Base-by-base conservation (phyloP, 2,329 filamentous ascomycete genomes). In the Alternaria gansuensis region DNA sequence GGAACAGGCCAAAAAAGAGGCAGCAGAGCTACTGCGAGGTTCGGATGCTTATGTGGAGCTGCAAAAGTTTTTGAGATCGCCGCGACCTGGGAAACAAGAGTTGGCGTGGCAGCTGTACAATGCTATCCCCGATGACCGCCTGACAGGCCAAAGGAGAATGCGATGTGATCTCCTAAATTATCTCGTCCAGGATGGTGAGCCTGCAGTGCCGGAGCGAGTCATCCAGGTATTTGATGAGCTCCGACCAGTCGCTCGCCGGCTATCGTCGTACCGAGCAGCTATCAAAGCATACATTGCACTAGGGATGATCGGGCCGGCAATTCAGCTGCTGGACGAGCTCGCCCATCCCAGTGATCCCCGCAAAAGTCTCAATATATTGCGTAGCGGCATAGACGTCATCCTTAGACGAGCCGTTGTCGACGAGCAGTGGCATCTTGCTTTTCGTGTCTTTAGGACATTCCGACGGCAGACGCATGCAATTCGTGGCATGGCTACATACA, bases 181-280 rank as follows among this genome's bases (percentile, higher is more conserved):
- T 49, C 62, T 79, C 13, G 62, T 52, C 5, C 41, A 55, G 10
- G 61, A 69, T 14, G 58, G 60, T 11, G 51, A 63, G 10, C 45
- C 68, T 3, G 48, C 76, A 24, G 78, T 85, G 66, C 72, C 78
- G 13, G 75, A 77, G 56, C 79, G 82, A 45, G 74, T 78, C 17
- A 74, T 80, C 48, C 61, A 75, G n/a, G 59, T 86, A 8, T 86
- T 86, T 65, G 68, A 80, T 29, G 57, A 63, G 3, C 77, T 85
- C 26, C 67, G 76, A 3, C 24, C 59, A 1, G 53, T 75, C 8
- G 54, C 76, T 36, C 80, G 82, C 26, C 77, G 74, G 2, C 64
- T 73, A 7, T 72, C 75, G 4, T 79, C 82, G 51, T 87, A 85
- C 67, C 68, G 77, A 51, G 69, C 76, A 39, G 77, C 80, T 26